A percentile compares a stretch with the other conserved stretches of the same genome.
Conservation (phyloP, 371 early-diverging fungal species). For the Mortierella sp. region DNA sequence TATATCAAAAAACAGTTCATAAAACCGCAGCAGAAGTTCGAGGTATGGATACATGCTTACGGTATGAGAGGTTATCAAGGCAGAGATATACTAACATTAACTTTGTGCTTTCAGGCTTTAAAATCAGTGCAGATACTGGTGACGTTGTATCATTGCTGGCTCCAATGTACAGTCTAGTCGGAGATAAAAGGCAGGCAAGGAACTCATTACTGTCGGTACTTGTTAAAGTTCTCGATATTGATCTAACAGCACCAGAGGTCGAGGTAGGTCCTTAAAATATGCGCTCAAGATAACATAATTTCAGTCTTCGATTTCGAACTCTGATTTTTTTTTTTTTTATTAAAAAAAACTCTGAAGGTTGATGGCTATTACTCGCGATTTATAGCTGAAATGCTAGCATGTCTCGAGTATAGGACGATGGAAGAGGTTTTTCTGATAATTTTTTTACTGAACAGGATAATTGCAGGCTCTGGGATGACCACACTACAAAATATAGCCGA, state of each 20-base stretch:
- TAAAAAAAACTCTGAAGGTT: slow-evolving; percentile 36
- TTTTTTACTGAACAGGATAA: slow-evolving; percentile 74
- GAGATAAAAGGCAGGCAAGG: slow-evolving; percentile 74
- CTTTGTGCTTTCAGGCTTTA: slow-evolving; percentile 58
- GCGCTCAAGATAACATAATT: background rate
- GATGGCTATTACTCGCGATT: slow-evolving; percentile 78
- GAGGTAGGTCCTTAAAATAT: slow-evolving; percentile 16
- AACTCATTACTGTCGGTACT: slow-evolving; percentile 79
- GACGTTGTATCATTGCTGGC: slow-evolving; percentile 73
- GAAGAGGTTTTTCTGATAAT: slow-evolving; percentile 87
- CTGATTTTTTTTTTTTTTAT: background rate
- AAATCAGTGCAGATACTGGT: slow-evolving; percentile 62
- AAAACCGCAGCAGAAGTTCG: slow-evolving; percentile 25
- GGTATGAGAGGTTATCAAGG: background rate
- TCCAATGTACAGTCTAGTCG: slow-evolving; percentile 75
- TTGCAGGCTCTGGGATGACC: slow-evolving; percentile 78
- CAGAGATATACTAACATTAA: background rate
- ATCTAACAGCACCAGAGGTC: slow-evolving; percentile 45
- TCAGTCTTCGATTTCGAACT: background rate
- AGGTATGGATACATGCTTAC: slow-evolving; percentile 37
- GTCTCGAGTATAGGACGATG: slow-evolving; percentile 76
- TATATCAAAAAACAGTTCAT: slow-evolving; percentile 71
- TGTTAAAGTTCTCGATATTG: slow-evolving; percentile 78
- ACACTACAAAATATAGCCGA: slow-evolving; percentile 62
- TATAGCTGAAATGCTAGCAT: slow-evolving; percentile 83